Base-by-base conservation (phyloP, 495 filamentous ascomycete species). In the Aspergillus panamensis region DNA sequence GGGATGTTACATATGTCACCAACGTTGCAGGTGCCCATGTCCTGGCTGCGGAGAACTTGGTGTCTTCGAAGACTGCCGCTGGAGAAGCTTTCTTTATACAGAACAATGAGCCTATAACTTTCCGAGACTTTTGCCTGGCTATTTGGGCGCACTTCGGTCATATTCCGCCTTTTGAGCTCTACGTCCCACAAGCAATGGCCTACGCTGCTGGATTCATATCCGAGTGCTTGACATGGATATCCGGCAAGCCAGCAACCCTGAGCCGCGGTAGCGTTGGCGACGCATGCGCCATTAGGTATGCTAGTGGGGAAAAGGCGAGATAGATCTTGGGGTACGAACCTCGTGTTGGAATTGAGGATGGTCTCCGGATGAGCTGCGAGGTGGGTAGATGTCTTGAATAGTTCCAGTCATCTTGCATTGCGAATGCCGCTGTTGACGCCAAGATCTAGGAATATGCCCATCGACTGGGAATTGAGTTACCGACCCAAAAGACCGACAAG, bases 21-120 rank as follows among this genome's bases (percentile, higher is more conserved):
- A 88, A 88, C 55, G 67, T 82, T 29, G 85, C 82, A 14, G 77
- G 86, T 60, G 84, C 84, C 17, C 83, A 87, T 63, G 68, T 86
- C 21, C 77, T 88, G 33, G 84, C 85, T 4, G 77, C 80, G 5
- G 77, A 82, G 61, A 85, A 85, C 61, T 72, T 87, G 49, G 60
- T 83, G 17, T 76, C 76, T 5, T 72, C 75, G 1, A 75, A 66
- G 39, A 83, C 81, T 8, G 83, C 83, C 20, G 81, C 84, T 0
- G 85, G 85, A 0, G 75, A 86, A 57, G 80, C 77, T 14, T 83
- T 87, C 62, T 86, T 84, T 67, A 81, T 87, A 32, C 80, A 82
- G 48, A 87, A 87, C 57, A 80, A 85, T 50, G 78, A 87, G 61
- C 82, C 80, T 16, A 77, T 85, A 30, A 66, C 81, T 19, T 84